Evolutionary conservation across 1,284 basidiomycete species (phyloP), one percentile per base, ranked within the genome.

Genomic region (Vanrija sp.): DNA sequence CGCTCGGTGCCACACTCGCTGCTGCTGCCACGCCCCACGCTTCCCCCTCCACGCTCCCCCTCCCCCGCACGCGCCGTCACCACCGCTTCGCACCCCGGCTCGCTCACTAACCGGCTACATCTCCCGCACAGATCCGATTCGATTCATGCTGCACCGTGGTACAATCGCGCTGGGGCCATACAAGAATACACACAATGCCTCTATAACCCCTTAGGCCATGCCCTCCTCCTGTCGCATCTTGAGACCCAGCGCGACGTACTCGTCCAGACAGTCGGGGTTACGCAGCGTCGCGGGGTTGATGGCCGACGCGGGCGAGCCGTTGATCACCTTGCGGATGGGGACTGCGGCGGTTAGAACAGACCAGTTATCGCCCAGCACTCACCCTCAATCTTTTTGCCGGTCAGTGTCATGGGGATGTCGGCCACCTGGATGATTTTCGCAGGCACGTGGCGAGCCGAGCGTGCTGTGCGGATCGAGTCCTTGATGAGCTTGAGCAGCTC

Each of bases 401-500:
- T 93, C 52, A 91, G 77, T 14, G 91, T 94, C 72, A 91, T 87
- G 15, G 89, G 89, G 26, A 91, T 83, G 71, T 89, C 89, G 10
- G 72, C 62, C 5, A 86, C 86, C 67, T 85, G 83, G 16, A 88
- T 76, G 57, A 90, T 84, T 74, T 78, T 79, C 39, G 83, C 81
- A 43, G 87, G 88, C 49, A 88, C 86, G 78, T 89, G 87, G 61
- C 87, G 78, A 10, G 87, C 83, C 68, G 85, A 89, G 66, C 88
- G 80, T 56, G 83, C 80, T 23, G 77, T 66, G 38, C 89, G 80
- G 63, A 91, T 84, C 64, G 86, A 82, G 28, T 77, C 69, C 75
- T 81, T 85, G 67, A 90, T 82, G 67, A 78, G 78, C 60, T 81
- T 80, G 65, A 83, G 79, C 51, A 88, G 71, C 34, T 80, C 80